Evolutionary conservation across 164 flowering plant species (phyloP), one percentile per base, ranked within the genome.

Genomic region (Stephania yunnanensis): DNA sequence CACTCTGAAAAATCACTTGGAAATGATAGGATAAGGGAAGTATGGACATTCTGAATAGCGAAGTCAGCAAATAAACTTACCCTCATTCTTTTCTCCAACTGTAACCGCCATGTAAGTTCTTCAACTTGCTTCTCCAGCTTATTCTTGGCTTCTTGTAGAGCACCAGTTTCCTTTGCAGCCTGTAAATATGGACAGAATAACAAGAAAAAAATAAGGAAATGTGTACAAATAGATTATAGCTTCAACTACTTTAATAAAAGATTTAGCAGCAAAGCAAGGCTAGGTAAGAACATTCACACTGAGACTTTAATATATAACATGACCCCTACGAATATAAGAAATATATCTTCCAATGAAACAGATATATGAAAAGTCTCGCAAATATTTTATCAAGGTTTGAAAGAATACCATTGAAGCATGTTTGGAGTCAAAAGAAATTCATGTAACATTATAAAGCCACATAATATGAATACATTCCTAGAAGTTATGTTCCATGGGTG

Each of bases 51-150:
- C 42, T 36, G 4, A 36, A 61, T 20, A 61, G 15, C 55, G 55
- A 50, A 10, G 55, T 7, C 11, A 50, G 15, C 1, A 19, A 61
- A 61, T 61, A 19, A 19, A 20, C 25, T 19, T 83, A 96, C 98
- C 89, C 97, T 88, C 94, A 92, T 89, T 53, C 98, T 90, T 80
- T 91, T 94, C 91, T 96, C 99, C 75, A 91, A 83, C 80, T 96
- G 93, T 29, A 94, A 80, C 78, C 92, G 85, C 97, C 93, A 94
- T 77, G 97, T 92, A 73, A 96, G 83, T 78, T 96, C 99, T 81
- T 96, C 98, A 80, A 96, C 98, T 85, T 94, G 94, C 89, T 96
- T 94, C 86, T 96, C 99, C 83, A 96, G 83, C 82, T 91, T 94
- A 80, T 87, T 90, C 82, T 96, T 96, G 68, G 98, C 99, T 81